phyloP scores from a whole-genome alignment of 78 protist genomes.

The Emiliania huxleyi region DNA sequence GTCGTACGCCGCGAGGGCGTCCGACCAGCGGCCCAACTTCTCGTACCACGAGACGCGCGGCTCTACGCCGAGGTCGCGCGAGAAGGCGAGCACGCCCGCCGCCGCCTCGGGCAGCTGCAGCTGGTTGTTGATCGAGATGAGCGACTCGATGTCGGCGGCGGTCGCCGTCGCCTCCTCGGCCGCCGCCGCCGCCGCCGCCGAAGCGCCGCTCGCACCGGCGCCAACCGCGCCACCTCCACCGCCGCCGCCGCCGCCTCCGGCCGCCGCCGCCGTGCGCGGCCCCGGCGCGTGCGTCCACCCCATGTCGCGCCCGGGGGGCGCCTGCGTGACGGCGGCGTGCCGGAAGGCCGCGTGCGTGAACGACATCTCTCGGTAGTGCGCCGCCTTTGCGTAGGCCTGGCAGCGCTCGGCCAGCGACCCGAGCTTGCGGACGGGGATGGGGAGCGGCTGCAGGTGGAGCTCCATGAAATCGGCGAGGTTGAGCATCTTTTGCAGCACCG shows the following conservation, averaged over 20 bases:
- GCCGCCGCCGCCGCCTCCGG: neutral
- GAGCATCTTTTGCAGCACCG: conserved; percentile 75
- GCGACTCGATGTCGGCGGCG: conserved; percentile 69
- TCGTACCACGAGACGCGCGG: conserved; percentile 87
- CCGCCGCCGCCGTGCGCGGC: neutral
- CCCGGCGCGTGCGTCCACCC: conserved; percentile 56
- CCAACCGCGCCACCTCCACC: too few relatives aligned
- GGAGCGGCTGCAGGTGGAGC: conserved; percentile 20
- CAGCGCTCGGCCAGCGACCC: conserved; percentile 89
- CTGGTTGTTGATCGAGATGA: conserved; percentile 89
- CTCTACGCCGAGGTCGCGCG: conserved; percentile 67
- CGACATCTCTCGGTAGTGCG: conserved; percentile 86
- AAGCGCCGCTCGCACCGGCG: too few relatives aligned
- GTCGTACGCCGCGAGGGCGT: conserved; percentile 85
- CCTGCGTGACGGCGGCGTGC: neutral
- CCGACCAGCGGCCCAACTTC: conserved; percentile 92
- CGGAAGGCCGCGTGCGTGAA: conserved; percentile 47
- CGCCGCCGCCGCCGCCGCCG: too few relatives aligned
- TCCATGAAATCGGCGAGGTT: conserved; percentile 97
- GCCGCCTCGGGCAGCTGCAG: conserved; percentile 95
- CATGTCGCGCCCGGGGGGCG: neutral
- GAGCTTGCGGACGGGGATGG: conserved; percentile 57
- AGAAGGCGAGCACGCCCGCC: conserved; percentile 67
- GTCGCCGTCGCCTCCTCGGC: neutral
- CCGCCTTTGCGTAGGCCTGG: conserved; percentile 96